A percentile compares a stretch with the other conserved stretches of the same genome.
phyloP scores from a whole-genome alignment of 139 green algal genomes.

The Tetradesmus lagerheimii region DNA sequence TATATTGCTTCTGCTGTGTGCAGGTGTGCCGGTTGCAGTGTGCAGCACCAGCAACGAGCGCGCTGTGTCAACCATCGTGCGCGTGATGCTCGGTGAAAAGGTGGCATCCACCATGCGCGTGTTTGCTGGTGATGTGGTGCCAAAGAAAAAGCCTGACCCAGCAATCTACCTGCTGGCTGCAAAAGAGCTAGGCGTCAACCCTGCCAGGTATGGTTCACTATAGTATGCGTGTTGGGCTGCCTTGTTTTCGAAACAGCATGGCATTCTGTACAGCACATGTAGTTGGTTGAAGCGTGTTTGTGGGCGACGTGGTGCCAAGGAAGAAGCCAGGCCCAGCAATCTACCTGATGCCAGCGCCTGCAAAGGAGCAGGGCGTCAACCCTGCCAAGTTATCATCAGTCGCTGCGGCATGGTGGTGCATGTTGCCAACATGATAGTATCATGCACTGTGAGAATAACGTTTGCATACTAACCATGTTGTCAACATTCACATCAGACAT shows the following conservation, averaged over 20 bases:
- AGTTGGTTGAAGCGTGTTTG: too few species aligned
- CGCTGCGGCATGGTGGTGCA: too few species aligned
- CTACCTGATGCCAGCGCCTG: slow-evolving; percentile 94
- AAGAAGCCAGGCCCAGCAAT: slow-evolving; percentile 99
- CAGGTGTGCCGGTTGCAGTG: slow-evolving; percentile 93
- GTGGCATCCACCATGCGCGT: slow-evolving; percentile 84
- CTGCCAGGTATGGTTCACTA: slow-evolving; percentile 67
- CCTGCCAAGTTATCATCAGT: too few species aligned
- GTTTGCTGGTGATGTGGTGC: slow-evolving; percentile 93
- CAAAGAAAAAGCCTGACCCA: slow-evolving; percentile 98
- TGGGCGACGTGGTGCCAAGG: slow-evolving; percentile 91
- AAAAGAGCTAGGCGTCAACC: slow-evolving; percentile 84
- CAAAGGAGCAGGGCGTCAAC: slow-evolving; percentile 85
- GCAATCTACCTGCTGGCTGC: slow-evolving; percentile 96
- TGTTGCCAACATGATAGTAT: too few species aligned
- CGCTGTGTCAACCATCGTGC: slow-evolving; percentile 94
- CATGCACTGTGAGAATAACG: too few species aligned
- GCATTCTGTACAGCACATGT: too few species aligned
- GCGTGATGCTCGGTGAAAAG: slow-evolving; percentile 83
- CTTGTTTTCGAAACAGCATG: too few species aligned
- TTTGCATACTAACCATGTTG: too few species aligned
- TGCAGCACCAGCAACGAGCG: slow-evolving; percentile 99
- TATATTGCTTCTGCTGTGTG: too few species aligned
- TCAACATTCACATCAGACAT: too few species aligned
- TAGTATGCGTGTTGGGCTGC: too few species aligned